phyloP scores from a whole-genome alignment of 352 stramenopile genomes.

The Phytophthora uliginosa region DNA sequence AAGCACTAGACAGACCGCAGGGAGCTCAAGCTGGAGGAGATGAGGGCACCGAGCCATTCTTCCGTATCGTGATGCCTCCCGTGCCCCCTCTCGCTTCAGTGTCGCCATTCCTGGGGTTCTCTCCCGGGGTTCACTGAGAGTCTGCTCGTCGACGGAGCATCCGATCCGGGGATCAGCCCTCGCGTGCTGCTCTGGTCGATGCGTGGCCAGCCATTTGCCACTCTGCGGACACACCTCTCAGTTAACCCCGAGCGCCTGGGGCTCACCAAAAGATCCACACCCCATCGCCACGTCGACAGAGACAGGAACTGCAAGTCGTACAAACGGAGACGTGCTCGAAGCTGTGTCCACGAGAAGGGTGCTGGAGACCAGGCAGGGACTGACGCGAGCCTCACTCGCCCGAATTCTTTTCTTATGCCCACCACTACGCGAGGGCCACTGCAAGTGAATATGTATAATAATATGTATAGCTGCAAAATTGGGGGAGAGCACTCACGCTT shows the following conservation, averaged over 20 bases:
- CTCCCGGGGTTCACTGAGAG: conserved; percentile 21
- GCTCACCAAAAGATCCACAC: conserved; percentile 26
- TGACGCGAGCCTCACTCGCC: conserved; percentile 21
- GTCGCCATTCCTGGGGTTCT: conserved; percentile 25
- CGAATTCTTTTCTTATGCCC: conserved; percentile 25
- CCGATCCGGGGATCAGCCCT: conserved; percentile 10
- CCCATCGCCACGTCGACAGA: conserved; percentile 6
- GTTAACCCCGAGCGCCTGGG: conserved; percentile 27
- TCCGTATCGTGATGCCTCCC: conserved; percentile 15
- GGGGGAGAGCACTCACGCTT: conserved; percentile 3
- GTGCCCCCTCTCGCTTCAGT: conserved; percentile 18
- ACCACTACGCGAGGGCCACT: conserved; percentile 34
- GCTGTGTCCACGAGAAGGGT: conserved; percentile 10
- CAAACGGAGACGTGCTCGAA: conserved; percentile 1
- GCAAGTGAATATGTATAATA: not conserved
- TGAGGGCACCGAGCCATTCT: conserved; percentile 9
- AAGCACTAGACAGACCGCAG: not conserved
- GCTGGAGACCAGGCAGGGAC: conserved; percentile 15
- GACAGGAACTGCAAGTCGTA: conserved; percentile 23
- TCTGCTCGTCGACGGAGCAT: conserved; percentile 29
- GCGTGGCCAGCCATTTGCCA: conserved; percentile 24
- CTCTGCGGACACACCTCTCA: conserved; percentile 28
- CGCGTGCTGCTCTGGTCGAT: conserved; percentile 15
- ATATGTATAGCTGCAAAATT: not conserved
- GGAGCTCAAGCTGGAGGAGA: not conserved